Conservation (phyloP, 2,329 filamentous ascomycete species). For the Aspergillus candidus region DNA sequence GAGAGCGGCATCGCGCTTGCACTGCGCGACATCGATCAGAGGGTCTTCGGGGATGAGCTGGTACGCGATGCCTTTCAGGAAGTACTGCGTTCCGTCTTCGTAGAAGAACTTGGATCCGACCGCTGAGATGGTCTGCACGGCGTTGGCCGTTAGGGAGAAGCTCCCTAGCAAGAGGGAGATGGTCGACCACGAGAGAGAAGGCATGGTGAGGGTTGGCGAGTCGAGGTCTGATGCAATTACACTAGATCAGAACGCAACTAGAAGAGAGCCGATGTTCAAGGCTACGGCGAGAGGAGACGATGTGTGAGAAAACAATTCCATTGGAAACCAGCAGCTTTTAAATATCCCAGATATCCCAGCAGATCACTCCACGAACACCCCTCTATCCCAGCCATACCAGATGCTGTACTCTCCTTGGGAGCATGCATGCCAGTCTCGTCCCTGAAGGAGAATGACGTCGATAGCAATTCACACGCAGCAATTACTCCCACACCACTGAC, state of each 20-base stretch:
- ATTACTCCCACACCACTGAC: too few species aligned
- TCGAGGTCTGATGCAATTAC: background rate
- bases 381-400: constrained; percentile 7
- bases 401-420: constrained; percentile 2
- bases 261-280: too few species aligned
- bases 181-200: constrained; percentile 10
- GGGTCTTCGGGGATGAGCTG: constrained; percentile 64
- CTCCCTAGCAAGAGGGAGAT: constrained; percentile 22
- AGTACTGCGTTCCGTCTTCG: constrained; percentile 73
- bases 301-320: too few species aligned
- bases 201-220: constrained; percentile 11
- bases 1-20: constrained; percentile 64
- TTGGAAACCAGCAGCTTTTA: too few species aligned
- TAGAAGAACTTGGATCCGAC: constrained; percentile 82
- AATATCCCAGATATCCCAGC: too few species aligned
- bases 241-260: too few species aligned
- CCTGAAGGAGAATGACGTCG: constrained; percentile 7
- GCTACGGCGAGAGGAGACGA: too few species aligned
- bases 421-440: constrained; percentile 4
- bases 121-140: constrained; percentile 51
- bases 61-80: constrained; percentile 76
- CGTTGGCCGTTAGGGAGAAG: constrained; percentile 25
- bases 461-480: constrained; percentile 3
- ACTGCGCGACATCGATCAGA: constrained; percentile 68
- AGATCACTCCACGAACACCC: background rate